Evolutionary conservation across 1,284 basidiomycete species (phyloP).

Genomic region (Ustilago bromivora): DNA sequence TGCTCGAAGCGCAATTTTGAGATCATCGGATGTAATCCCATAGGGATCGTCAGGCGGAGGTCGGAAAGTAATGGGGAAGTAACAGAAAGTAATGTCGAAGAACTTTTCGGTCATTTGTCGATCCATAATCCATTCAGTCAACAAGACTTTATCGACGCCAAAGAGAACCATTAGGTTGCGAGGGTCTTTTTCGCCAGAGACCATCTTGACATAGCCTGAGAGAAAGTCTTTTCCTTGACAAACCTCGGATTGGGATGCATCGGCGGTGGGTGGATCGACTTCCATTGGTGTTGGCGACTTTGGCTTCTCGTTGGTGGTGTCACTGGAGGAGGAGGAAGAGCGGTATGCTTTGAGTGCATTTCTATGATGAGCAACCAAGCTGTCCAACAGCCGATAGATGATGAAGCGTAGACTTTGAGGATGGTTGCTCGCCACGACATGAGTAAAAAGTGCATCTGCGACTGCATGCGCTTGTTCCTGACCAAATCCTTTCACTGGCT

Average conservation of each 20-base stretch:
- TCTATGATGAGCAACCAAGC: conserved; percentile 80
- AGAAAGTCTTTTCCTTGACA: conserved; percentile 77
- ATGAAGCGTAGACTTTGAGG: conserved; percentile 84
- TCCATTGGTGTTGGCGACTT: conserved; percentile 17
- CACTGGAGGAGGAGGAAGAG: conserved; percentile 10
- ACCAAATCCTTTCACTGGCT: conserved; percentile 75
- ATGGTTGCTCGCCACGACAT: conserved; percentile 84
- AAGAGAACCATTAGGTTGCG: conserved; percentile 92
- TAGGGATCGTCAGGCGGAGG: conserved; percentile 95
- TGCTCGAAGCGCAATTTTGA: conserved; percentile 78
- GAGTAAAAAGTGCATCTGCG: conserved; percentile 77
- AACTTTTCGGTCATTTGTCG: conserved; percentile 78
- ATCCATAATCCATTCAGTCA: conserved; percentile 86
- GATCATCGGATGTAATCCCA: conserved; percentile 88
- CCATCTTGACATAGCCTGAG: conserved; percentile 80
- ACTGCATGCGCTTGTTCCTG: conserved; percentile 79
- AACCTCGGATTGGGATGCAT: conserved; percentile 17
- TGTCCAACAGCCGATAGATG: conserved; percentile 86
- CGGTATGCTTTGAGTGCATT: conserved; percentile 47
- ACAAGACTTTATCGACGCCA: conserved; percentile 83
- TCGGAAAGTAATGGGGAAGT: conserved; percentile 97
- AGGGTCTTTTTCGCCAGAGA: conserved; percentile 96
- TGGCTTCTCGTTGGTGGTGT: background rate
- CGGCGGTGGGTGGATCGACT: conserved; percentile 13
- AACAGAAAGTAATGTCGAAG: conserved; percentile 97